These are phyloP conservation scores for Fusarium verticillioides DNA, from an alignment of 2,329 filamentous ascomycete genomes.

Conservation along the genomic window DNA sequence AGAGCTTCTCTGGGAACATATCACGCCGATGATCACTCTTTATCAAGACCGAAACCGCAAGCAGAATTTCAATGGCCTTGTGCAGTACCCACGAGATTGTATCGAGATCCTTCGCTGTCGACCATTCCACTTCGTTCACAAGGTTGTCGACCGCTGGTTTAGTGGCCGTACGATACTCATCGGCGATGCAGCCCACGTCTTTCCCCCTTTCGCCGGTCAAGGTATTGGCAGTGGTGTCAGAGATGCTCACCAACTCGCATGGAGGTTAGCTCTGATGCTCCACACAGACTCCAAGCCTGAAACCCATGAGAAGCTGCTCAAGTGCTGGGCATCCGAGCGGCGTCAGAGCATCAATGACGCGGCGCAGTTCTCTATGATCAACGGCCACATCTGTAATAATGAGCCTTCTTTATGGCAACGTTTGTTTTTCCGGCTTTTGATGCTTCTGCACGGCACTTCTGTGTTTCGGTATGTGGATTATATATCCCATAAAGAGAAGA, in stretches of 20 bases:
- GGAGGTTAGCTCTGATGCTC: background rate
- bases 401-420: background rate
- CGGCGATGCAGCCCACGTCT: background rate
- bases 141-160: background rate
- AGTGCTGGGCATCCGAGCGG: background rate
- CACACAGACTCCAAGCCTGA: background rate
- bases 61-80: background rate
- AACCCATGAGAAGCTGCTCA: background rate
- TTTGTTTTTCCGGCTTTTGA: background rate
- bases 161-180: background rate
- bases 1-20: background rate
- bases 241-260: background rate
- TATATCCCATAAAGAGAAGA: background rate
- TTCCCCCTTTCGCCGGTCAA: background rate
- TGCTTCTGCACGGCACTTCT: background rate
- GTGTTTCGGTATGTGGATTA: background rate
- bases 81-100: background rate
- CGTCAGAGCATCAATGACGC: background rate
- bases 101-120: background rate
- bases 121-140: background rate
- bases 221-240: background rate
- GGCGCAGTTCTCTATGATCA: background rate
- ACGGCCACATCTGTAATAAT: background rate
- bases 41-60: rapidly evolving
- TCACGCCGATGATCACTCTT: background rate